Base-by-base conservation (phyloP, 768 basidiomycete genomes). In the Mycena chlorophos region DNA sequence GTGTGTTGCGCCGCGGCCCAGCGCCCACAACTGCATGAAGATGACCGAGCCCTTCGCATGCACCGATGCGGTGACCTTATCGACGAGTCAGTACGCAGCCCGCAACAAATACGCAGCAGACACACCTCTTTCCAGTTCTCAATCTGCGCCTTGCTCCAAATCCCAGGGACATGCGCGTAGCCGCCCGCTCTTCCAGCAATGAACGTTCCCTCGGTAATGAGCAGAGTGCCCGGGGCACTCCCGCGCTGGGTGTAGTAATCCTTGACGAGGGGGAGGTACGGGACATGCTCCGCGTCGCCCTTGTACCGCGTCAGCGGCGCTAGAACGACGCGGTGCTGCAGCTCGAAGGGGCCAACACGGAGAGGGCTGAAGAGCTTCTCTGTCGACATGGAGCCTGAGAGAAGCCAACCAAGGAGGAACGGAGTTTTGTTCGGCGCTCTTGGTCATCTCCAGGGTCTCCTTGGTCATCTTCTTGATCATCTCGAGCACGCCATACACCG, bases 201-300 rank as follows among this genome's bases (percentile, higher is more conserved):
- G 27, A 73, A 66, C 3, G 80, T 81, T 0, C 70, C 83, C 66
- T 85, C 82, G 1, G 77, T 65, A 53, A 85, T 71, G 31, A 79
- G 66, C 16, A 83, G 64, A 0, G 75, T 78, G 3, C 5, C 80
- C 76, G 74, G 73, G 1, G 62, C 56, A 25, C 67, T 67, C 12
- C 68, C 69, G 2, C 78, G 73, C 57, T 79, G 78, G 5, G 59
- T 47, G 53, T 79, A 79, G 62, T 76, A 78, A 14, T 67, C 66
- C 30, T 67, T 58, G 8, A 60, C 67, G 2, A 77, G 63, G 17
- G 67, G 69, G 6, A 71, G 65, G 6, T 67, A 67, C 2, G 65
- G 73, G 2, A 75, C 71, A 51, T 75, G 63, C 6, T 22, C 34
- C 1, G 37, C 20, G 53, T 63, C 62, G 14, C 73, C 75, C 14